These are phyloP conservation scores for Phytophthora pini DNA, from an alignment of 352 stramenopile species.

Conservation along the genomic window DNA sequence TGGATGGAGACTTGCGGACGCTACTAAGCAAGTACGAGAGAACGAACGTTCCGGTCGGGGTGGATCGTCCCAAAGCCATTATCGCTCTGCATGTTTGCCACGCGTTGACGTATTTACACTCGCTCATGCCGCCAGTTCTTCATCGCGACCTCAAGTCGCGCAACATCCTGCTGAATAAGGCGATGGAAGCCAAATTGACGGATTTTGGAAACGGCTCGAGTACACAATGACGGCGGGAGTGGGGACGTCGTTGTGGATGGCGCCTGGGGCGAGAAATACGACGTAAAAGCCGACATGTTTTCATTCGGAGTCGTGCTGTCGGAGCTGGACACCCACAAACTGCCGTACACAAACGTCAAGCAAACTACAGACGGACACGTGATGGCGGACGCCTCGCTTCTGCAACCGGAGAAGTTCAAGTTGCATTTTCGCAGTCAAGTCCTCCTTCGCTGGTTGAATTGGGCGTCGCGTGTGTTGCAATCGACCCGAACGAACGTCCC, in stretches of 20 bases:
- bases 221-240: slow-evolving; percentile 24
- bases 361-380: neutral
- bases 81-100: slow-evolving; percentile 42
- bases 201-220: slow-evolving; percentile 22
- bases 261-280: slow-evolving; percentile 14
- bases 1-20: slow-evolving; percentile 19
- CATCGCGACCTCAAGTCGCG: slow-evolving; percentile 65
- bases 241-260: slow-evolving; percentile 20
- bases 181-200: slow-evolving; percentile 30
- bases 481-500: neutral
- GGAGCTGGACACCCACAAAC: neutral
- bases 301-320: slow-evolving; percentile 18
- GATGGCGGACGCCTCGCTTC: neutral
- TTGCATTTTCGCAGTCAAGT: neutral
- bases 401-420: neutral
- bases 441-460: neutral
- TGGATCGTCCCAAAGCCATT: slow-evolving; percentile 12
- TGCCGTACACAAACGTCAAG: slow-evolving; percentile 6
- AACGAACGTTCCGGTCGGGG: slow-evolving; percentile 1
- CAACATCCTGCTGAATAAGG: slow-evolving; percentile 48
- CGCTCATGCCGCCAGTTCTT: slow-evolving; percentile 30
- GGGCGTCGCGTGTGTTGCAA: neutral
- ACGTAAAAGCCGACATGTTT: slow-evolving; percentile 17
- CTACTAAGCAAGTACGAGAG: neutral
- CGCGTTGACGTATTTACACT: slow-evolving; percentile 26